Conservation (phyloP, 352 stramenopile species). For the Phytophthora europaea region DNA sequence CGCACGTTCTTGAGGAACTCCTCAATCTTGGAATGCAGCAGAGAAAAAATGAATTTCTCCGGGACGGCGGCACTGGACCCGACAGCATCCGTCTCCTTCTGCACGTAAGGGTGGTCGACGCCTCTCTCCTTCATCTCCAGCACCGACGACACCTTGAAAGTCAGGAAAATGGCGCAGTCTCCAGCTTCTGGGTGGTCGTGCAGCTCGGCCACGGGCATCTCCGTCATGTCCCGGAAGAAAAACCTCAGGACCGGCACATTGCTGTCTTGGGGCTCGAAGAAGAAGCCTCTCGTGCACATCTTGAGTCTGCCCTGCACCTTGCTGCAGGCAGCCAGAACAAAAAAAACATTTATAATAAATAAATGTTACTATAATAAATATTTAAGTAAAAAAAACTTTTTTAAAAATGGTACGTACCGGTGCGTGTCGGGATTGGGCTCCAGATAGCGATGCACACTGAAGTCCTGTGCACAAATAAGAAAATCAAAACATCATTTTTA, state of each 20-base stretch:
- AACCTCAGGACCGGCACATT: constrained; percentile 87
- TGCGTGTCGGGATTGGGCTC: constrained; percentile 63
- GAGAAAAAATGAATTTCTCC: constrained; percentile 82
- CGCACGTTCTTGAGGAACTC: constrained; percentile 81
- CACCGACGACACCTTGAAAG: constrained; percentile 67
- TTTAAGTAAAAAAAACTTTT: constrained; percentile 9
- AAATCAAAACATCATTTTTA: background rate
- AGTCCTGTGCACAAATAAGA: constrained; percentile 63
- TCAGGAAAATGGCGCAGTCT: constrained; percentile 68
- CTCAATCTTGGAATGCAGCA: constrained; percentile 88
- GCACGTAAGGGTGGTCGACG: constrained; percentile 85
- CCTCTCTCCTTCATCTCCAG: constrained; percentile 91
- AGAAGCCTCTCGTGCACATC: constrained; percentile 91
- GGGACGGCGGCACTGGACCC: constrained; percentile 15
- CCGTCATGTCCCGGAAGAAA: constrained; percentile 87
- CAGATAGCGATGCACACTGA: constrained; percentile 83
- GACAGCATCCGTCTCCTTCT: constrained; percentile 51
- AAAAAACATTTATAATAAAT: constrained; percentile 3
- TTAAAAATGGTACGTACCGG: constrained; percentile 42
- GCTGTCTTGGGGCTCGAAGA: constrained; percentile 93
- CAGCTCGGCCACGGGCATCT: constrained; percentile 66
- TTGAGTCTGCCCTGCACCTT: constrained; percentile 88
- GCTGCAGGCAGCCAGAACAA: constrained; percentile 27
- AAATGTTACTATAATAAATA: background rate
- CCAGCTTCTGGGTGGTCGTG: constrained; percentile 49